These are phyloP conservation scores for Cyclotella choctawhatcheeana DNA, from an alignment of 108 stramenopile species.

Conservation along the genomic window DNA sequence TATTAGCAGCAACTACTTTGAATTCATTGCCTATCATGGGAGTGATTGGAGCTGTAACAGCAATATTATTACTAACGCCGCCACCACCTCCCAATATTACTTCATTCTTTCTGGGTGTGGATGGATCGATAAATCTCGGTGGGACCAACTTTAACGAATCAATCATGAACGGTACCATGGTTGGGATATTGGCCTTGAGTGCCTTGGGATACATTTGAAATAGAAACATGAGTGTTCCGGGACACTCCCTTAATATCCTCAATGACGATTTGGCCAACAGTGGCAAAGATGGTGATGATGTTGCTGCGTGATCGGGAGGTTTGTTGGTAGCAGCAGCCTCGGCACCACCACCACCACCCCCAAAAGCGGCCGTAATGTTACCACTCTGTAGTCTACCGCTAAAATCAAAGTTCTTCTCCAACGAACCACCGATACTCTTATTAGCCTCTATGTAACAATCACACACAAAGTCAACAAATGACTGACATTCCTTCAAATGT, in stretches of 20 bases:
- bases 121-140: slow-evolving; percentile 47
- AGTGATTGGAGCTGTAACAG: not conserved
- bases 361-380: slow-evolving; percentile 2
- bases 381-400: not conserved
- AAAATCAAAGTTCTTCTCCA: slow-evolving; percentile 11
- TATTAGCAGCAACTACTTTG: not conserved
- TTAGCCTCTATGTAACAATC: slow-evolving; percentile 22
- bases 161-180: slow-evolving; percentile 90
- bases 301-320: too few species aligned
- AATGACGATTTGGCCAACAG: slow-evolving; percentile 73
- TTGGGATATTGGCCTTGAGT: slow-evolving; percentile 77
- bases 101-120: slow-evolving; percentile 6
- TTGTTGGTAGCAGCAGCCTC: not conserved
- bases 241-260: slow-evolving; percentile 91
- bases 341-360: not conserved
- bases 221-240: slow-evolving; percentile 90
- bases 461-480: slow-evolving; percentile 24
- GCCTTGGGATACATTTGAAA: slow-evolving; percentile 92
- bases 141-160: slow-evolving; percentile 80
- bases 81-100: too few species aligned
- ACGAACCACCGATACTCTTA: slow-evolving; percentile 1
- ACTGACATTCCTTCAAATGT: slow-evolving; percentile 26
- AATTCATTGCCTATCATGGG: not conserved
- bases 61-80: too few species aligned
- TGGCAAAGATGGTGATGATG: too few species aligned